Base-by-base conservation (phyloP, 306 rosid genomes). In the Myrica gale region DNA sequence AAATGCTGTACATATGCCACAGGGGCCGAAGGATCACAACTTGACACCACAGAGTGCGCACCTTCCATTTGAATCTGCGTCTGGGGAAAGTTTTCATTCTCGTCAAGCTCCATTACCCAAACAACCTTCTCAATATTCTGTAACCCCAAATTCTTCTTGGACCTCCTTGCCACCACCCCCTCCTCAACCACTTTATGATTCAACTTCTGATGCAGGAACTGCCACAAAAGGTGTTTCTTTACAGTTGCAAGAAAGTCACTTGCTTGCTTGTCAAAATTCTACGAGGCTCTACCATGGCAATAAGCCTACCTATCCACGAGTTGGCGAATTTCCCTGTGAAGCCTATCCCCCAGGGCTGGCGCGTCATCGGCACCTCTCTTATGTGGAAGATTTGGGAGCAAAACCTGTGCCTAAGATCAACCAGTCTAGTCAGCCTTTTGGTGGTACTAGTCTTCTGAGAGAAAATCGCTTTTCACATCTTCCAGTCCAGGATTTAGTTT, bases 31-130 rank as follows among this genome's bases (percentile, higher is more conserved):
- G 75, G 87, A 80, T 54, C 72, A 78, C 76, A 75, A 62, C 69
- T 72, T 45, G 69, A 75, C 73, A 84, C 87, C 87, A 69, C 90
- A 88, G 82, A 80, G 79, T 85, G 73, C 82, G 39, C 65, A 83
- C 68, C 89, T 85, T 82, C 90, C 93, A 60, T 85, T 81, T 70
- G 89, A 88, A 51, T 76, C 89, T 69, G 74, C 84, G 46, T 42
- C 80, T 58, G 76, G 85, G 53, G 90, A 76, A 73, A 78, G 76
- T 37, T 80, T 79, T 75, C 87, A 85, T 57, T 79, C 89, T 83
- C 85, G 71, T 74, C 85, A 83, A 37, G 87, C 78, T 82, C 76
- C 79, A 1, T 60, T 85, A 20, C 76, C 74, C 74, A 63, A 16
- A 11, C 94, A 90, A 63, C 82, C 79, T 81, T 62, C 89, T 75